These are phyloP conservation scores for Diplodia intermedia DNA, from an alignment of 2,329 filamentous ascomycete species.

Conservation along the genomic window DNA sequence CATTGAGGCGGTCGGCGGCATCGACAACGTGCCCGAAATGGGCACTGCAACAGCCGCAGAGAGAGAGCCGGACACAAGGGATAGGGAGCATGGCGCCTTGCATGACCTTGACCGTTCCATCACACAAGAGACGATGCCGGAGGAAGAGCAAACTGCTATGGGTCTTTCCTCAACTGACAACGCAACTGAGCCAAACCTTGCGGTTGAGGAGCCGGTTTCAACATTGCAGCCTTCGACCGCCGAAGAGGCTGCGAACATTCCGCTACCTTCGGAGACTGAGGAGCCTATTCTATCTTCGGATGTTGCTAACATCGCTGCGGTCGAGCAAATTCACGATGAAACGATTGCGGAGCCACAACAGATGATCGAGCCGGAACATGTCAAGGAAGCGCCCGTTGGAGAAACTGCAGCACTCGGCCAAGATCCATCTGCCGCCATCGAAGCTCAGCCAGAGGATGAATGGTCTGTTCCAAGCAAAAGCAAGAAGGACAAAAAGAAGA, in stretches of 20 bases:
- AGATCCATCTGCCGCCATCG: background rate
- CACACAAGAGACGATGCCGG: background rate
- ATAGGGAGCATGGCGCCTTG: background rate
- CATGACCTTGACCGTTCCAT: background rate
- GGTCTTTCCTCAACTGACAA: background rate
- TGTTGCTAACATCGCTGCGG: no score
- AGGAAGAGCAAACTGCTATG: background rate
- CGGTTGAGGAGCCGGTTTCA: background rate
- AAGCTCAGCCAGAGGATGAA: constrained; percentile 32
- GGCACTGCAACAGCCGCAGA: background rate
- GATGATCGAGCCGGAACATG: background rate
- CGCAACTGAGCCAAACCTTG: background rate
- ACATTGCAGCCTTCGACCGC: background rate
- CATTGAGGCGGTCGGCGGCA: background rate
- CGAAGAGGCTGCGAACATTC: background rate
- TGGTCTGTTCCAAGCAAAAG: constrained; percentile 35
- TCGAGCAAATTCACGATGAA: background rate
- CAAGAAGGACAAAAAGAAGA: constrained; percentile 44
- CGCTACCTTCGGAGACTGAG: background rate
- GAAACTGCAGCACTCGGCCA: background rate
- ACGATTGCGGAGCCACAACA: background rate
- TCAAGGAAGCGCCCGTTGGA: background rate
- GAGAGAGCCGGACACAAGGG: background rate
- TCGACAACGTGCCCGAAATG: background rate
- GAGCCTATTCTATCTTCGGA: background rate